A percentile compares a stretch with the other conserved stretches of the same genome.
phyloP scores from a whole-genome alignment of 2,329 filamentous ascomycete species.

The Neofusicoccum sp. region DNA sequence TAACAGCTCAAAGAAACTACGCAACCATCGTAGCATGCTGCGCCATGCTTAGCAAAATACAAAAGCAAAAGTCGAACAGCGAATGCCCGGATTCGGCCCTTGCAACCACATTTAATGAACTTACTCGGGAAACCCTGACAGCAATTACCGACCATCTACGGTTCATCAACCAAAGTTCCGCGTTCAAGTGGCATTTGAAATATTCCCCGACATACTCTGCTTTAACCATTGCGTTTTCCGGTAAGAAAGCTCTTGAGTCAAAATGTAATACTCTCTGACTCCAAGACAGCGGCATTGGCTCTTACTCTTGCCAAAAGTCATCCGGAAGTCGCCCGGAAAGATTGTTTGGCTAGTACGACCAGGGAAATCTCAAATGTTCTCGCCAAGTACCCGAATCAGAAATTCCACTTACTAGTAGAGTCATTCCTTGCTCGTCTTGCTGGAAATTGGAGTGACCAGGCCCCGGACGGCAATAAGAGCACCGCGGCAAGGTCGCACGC shows the following conservation, averaged over 20 bases:
- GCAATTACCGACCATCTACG: neutral
- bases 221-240: neutral
- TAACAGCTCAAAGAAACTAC: neutral
- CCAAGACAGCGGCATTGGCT: neutral
- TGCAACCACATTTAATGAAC: neutral
- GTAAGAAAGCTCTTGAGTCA: neutral
- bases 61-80: neutral
- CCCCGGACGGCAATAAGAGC: neutral
- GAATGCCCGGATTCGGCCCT: too few species aligned
- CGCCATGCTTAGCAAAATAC: neutral
- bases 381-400: neutral
- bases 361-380: neutral
- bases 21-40: neutral
- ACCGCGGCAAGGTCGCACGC: neutral
- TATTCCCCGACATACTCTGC: neutral
- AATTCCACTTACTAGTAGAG: neutral
- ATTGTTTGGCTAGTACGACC: neutral
- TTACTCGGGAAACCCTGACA: neutral
- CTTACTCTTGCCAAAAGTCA: neutral
- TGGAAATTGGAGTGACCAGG: neutral
- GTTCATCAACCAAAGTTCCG: neutral
- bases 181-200: neutral
- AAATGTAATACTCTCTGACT: neutral
- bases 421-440: neutral
- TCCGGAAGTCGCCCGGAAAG: neutral